Base-by-base conservation (phyloP, 371 early-diverging fungal genomes). In the Gilbertella persicaria region DNA sequence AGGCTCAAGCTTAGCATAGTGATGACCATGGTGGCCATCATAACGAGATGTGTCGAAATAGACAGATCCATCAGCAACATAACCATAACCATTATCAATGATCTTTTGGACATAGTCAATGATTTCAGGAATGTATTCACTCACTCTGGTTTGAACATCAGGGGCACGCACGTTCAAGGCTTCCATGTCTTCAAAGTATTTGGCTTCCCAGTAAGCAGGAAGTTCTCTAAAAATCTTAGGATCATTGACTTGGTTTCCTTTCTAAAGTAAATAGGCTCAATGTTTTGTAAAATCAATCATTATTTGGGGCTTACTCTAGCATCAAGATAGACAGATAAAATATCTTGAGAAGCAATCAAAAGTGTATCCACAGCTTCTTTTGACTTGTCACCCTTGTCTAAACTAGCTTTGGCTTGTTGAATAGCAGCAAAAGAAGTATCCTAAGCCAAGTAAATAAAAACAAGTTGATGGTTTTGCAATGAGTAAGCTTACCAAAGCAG, bases 71-170 rank as follows among this genome's bases (percentile, higher is more conserved):
- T 93, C 86, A 3, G 86, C 80, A 62, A 88, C 97, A 69, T 97
- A 97, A 1, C 92, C 99, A 60, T 89, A 97, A 13, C 98, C 99
- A 56, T 99, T 97, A 42, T 79, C 78, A 50, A 97, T 91, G 60
- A 99, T 94, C 61, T 87, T 80, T 66, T 98, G 82, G 26, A 99
- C 89, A 80, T 90, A 99, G 0, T 61, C 64, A 24, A 94, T 82
- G 66, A 99, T 97, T 69, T 99, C 95, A 16, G 95, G 95, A 12
- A 99, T 88, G 67, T 96, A 99, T 75, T 99, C 98, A 55, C 93
- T 96, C 30, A 99, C 99, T 55, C 99, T 89, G 3, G 99, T 98
- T 57, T 97, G 73, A 26, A 98, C 79, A 60, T 95, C 93, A n/a
- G 99, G 98, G 2, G 86, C 82, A 41, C 87, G 85, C 16, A 97